phyloP scores from a whole-genome alignment of 208 protist genomes.

The Leptomonas seymouri region DNA sequence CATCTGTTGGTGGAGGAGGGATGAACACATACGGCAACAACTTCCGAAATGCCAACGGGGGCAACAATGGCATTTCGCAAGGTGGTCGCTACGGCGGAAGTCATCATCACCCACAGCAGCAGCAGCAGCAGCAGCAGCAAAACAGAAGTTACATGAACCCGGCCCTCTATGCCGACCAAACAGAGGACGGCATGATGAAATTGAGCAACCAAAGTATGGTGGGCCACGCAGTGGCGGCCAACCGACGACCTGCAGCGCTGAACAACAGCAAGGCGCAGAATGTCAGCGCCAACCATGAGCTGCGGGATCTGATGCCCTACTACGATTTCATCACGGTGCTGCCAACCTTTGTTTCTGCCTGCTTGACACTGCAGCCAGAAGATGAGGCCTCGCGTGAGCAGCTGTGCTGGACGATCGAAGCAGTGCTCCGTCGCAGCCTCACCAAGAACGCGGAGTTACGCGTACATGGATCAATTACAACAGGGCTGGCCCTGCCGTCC shows the following conservation, averaged over 20 bases:
- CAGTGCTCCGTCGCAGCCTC: conserved; percentile 42
- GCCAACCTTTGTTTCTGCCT: conserved; percentile 63
- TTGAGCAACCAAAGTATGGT: background rate
- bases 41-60: background rate
- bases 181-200: conserved; percentile 1
- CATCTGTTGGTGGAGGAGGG: background rate
- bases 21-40: conserved; percentile 14
- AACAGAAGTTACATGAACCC: conserved; percentile 4
- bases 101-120: background rate
- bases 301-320: conserved; percentile 24
- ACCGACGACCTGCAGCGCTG: background rate
- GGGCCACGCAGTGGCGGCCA: background rate
- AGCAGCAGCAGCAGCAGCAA: conserved; percentile 18
- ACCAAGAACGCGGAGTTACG: conserved; percentile 48
- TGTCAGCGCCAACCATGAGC: conserved; percentile 7
- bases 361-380: conserved; percentile 47
- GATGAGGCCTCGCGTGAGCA: conserved; percentile 56
- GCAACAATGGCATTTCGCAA: background rate
- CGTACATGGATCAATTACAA: conserved; percentile 83
- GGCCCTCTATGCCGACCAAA: background rate
- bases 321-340: conserved; percentile 67
- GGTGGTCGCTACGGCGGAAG: background rate
- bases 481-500: conserved; percentile 70
- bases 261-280: background rate
- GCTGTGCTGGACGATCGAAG: conserved; percentile 66